A percentile compares a stretch with the other conserved stretches of the same genome.
These are phyloP conservation scores for Mycena latifolia DNA, from an alignment of 768 basidiomycete species.

Conservation along the genomic window DNA sequence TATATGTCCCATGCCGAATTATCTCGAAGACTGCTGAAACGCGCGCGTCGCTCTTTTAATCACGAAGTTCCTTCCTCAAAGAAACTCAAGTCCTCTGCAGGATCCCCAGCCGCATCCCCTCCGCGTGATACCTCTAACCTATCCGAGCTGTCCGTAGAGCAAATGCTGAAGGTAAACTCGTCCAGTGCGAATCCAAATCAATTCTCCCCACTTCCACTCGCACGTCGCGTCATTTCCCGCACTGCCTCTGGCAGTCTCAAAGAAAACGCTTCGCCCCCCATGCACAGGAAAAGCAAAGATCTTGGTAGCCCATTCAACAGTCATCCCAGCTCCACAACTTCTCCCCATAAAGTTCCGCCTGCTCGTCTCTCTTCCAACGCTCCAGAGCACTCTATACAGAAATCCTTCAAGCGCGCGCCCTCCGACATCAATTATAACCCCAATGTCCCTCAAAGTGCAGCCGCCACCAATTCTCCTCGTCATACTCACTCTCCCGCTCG, in stretches of 20 bases:
- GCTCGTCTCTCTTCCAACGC: background rate
- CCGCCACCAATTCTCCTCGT: conserved; percentile 29
- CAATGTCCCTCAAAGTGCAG: conserved; percentile 37
- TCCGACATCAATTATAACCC: conserved; percentile 42
- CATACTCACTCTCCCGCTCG: conserved; percentile 28
- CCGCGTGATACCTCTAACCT: conserved; percentile 40
- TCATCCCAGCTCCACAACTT: conserved; percentile 55
- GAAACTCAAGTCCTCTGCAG: conserved; percentile 43
- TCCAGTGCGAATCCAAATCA: conserved; percentile 42
- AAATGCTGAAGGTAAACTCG: conserved; percentile 39
- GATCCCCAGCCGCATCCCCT: conserved; percentile 30
- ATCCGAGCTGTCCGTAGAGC: conserved; percentile 43
- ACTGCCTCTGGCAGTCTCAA: conserved; percentile 41
- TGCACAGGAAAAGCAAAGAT: conserved; percentile 22
- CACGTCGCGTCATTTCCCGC: conserved; percentile 52
- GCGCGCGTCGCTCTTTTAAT: conserved; percentile 53
- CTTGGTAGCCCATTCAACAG: conserved; percentile 63
- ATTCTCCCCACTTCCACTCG: conserved; percentile 60
- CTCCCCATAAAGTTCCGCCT: conserved; percentile 44
- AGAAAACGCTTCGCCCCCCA: conserved; percentile 33
- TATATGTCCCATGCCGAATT: conserved; percentile 55
- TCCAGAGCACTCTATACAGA: conserved; percentile 29
- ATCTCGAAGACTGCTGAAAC: conserved; percentile 60
- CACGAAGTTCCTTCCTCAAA: conserved; percentile 47
- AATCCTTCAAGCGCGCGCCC: conserved; percentile 51